phyloP scores from a whole-genome alignment of 2,329 filamentous ascomycete species.

The Sclerotinia spermophila region DNA sequence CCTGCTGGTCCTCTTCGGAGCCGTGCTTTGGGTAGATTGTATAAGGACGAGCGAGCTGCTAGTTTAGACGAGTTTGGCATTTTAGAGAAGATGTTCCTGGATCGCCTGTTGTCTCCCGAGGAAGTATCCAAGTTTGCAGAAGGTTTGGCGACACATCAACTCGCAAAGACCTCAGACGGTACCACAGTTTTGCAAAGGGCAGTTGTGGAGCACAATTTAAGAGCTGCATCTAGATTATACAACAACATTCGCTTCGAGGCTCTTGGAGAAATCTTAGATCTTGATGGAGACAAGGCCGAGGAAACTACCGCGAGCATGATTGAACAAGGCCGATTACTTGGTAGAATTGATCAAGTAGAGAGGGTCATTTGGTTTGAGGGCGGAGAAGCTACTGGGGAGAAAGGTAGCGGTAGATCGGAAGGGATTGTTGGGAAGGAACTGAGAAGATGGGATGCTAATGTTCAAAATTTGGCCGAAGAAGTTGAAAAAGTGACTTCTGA shows the following conservation, averaged over 20 bases:
- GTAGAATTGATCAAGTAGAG: slow-evolving; percentile 92
- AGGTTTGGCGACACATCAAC: slow-evolving; percentile 79
- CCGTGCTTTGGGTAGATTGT: slow-evolving; percentile 74
- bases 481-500: slow-evolving; percentile 82
- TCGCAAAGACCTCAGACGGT: slow-evolving; percentile 84
- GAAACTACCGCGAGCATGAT: slow-evolving; percentile 93
- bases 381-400: slow-evolving; percentile 65
- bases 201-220: slow-evolving; percentile 92
- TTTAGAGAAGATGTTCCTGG: slow-evolving; percentile 95
- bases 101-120: slow-evolving; percentile 73
- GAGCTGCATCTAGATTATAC: slow-evolving; percentile 77
- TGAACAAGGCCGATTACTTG: slow-evolving; percentile 83
- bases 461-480: slow-evolving; percentile 81
- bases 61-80: slow-evolving; percentile 79
- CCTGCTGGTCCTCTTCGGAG: slow-evolving; percentile 84
- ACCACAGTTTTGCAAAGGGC: slow-evolving; percentile 90
- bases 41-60: slow-evolving; percentile 84
- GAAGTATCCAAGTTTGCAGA: slow-evolving; percentile 85
- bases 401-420: slow-evolving; percentile 62
- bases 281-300: slow-evolving; percentile 79
- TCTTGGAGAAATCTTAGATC: slow-evolving; percentile 71
- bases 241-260: slow-evolving; percentile 73
- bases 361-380: slow-evolving; percentile 81
- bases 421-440: slow-evolving; percentile 66
- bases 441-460: slow-evolving; percentile 83